A percentile compares a stretch with the other conserved stretches of the same genome.
Conservation (phyloP, 1,139 yeast genomes). For the Saccharomyces hybrid region DNA sequence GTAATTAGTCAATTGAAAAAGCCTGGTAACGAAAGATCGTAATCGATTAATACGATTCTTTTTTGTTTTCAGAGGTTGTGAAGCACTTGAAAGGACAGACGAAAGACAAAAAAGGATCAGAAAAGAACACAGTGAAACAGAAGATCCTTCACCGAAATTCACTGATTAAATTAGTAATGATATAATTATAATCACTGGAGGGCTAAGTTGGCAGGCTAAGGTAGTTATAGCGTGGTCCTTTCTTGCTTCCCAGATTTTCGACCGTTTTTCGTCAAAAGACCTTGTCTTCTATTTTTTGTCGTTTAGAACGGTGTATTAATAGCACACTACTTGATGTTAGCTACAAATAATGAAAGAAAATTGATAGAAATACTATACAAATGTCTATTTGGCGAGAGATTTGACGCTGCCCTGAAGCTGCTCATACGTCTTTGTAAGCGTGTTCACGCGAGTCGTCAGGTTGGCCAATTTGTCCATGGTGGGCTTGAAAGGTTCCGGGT, state of each 20-base stretch:
- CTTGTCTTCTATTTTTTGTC: background rate
- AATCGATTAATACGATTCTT: background rate
- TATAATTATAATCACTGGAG: background rate
- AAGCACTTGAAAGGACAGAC: background rate
- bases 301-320: background rate
- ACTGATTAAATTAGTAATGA: background rate
- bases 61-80: background rate
- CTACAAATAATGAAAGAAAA: background rate
- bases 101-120: background rate
- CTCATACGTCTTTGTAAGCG: slow-evolving; percentile 3
- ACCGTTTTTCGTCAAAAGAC: background rate
- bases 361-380: background rate
- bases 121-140: background rate
- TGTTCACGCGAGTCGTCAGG: slow-evolving; percentile 2
- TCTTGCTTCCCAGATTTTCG: background rate
- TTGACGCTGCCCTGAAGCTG: background rate
- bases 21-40: background rate
- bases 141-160: background rate
- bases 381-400: background rate
- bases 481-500: slow-evolving; percentile 4
- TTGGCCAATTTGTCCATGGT: background rate
- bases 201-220: background rate
- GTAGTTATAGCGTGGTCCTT: background rate
- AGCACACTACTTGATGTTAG: background rate
- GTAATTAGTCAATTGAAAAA: background rate